Evolutionary conservation across 306 rosid genomes (phyloP).

Genomic region (Sicyos baderoa): DNA sequence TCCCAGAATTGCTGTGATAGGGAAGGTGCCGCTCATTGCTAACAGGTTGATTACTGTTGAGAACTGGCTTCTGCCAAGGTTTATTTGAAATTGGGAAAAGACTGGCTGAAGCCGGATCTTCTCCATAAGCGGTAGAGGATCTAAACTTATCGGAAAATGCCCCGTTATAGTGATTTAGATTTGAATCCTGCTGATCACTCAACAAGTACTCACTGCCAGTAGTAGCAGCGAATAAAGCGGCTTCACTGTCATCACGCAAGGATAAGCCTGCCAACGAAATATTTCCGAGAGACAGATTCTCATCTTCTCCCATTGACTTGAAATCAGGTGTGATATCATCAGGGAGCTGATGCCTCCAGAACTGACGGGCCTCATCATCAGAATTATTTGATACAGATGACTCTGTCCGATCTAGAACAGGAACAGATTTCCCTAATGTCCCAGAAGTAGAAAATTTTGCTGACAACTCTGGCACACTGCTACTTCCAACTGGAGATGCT

Average conservation of each 20-base stretch:
- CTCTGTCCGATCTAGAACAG: slow-evolving; percentile 61
- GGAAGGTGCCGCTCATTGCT: slow-evolving; percentile 44
- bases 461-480: slow-evolving; percentile 42
- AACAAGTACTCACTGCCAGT: slow-evolving; percentile 49
- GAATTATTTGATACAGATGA: slow-evolving; percentile 73
- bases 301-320: slow-evolving; percentile 76
- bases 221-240: slow-evolving; percentile 38
- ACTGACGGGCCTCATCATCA: slow-evolving; percentile 86
- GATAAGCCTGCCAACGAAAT: slow-evolving; percentile 70
- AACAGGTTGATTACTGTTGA: slow-evolving; percentile 40
- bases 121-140: slow-evolving; percentile 52
- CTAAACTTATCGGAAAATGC: slow-evolving; percentile 53
- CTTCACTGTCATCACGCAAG: slow-evolving; percentile 51
- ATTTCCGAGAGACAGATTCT: slow-evolving; percentile 50
- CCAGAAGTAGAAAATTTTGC: slow-evolving; percentile 39
- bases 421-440: slow-evolving; percentile 58
- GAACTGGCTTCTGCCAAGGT: slow-evolving; percentile 67
- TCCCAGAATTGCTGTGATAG: slow-evolving; percentile 53
- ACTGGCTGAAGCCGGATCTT: slow-evolving; percentile 52
- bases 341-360: slow-evolving; percentile 92
- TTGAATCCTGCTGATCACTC: slow-evolving; percentile 49
- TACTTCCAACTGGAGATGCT: slow-evolving; percentile 64
- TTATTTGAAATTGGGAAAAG: slow-evolving; percentile 44
- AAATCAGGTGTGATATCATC: slow-evolving; percentile 97
- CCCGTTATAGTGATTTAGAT: slow-evolving; percentile 37